Base-by-base conservation (phyloP, 805 yeast species). In the Starmerella apis region DNA sequence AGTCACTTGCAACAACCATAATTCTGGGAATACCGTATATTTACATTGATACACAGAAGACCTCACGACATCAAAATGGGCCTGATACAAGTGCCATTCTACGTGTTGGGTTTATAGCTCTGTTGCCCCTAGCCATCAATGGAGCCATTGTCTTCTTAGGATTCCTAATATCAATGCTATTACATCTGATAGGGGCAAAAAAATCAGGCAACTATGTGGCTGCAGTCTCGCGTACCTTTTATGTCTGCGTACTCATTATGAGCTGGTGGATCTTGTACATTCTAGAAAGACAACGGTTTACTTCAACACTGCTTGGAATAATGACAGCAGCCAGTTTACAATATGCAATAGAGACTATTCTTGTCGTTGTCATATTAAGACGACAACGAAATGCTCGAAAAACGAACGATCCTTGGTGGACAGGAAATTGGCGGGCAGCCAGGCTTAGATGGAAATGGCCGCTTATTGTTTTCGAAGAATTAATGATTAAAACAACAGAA, bases 361-460 rank as follows among this genome's bases (percentile, higher is more conserved):
- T 78, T 3, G 75, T 78, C 0, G 68, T 76, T 1, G 42, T 76
- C 0, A 55, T 80, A 4, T 62, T 84, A 36, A 75, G 83, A 7
- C 25, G 44, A 27, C 95, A 86, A 59, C 73, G 73, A 56, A 22
- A 74, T 71, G 50, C 77, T 74, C 55, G 3, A 11, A 23, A 82
- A 75, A 66, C 84, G 0, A 83, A 81, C 58, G 62, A 75, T 32
- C 81, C 88, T 2, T 81, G 86, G 86, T 83, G 88, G 70, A 49
- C 57, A 3, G 69, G 69, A 1, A 46, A 48, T 16, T 66, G 70
- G 70, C 25, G 45, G 60, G 83, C 86, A 47, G 75, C 84, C 48
- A 86, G 87, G 63, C 71, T 85, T 67, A 95, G 95, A 51, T 77
- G 77, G 75, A 75, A 79, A 72, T 87, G 88, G 25, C 77, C 83